Evolutionary conservation across 352 stramenopile genomes (phyloP).

Genomic region (Phytophthora meadii): DNA sequence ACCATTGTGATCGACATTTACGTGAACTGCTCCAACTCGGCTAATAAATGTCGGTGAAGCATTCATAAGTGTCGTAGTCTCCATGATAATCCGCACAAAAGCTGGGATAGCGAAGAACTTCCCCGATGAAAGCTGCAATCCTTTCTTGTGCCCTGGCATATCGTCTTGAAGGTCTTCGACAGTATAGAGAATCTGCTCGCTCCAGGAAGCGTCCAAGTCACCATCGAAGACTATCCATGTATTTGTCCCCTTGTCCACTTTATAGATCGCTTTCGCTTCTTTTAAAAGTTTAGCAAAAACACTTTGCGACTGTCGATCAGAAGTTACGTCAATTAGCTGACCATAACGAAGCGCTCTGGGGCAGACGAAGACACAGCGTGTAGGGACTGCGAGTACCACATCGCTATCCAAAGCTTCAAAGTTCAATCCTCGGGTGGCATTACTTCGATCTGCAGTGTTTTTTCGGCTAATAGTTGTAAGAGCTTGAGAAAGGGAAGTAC

Average conservation of each 20-base stretch:
- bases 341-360: conserved; percentile 47
- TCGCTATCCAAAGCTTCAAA: conserved; percentile 1
- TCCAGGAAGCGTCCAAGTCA: conserved; percentile 54
- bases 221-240: conserved; percentile 81
- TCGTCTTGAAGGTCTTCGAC: conserved; percentile 30
- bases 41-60: conserved; percentile 64
- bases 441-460: conserved; percentile 1
- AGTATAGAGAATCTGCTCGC: conserved; percentile 53
- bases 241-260: conserved; percentile 20
- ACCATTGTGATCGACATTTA: conserved; percentile 11
- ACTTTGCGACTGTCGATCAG: conserved; percentile 28
- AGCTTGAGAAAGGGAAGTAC: conserved; percentile 42
- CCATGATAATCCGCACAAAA: conserved; percentile 57
- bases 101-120: conserved; percentile 48
- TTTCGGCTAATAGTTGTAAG: conserved; percentile 28
- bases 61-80: conserved; percentile 54
- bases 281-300: conserved; percentile 51
- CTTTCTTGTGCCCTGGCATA: conserved; percentile 19
- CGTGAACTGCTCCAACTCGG: conserved; percentile 51
- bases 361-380: conserved; percentile 46
- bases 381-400: conserved; percentile 11
- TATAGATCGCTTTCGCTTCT: conserved; percentile 49
- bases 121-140: conserved; percentile 42
- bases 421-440: background rate
- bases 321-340: conserved; percentile 38